These are phyloP conservation scores for Pythium scleroteichum DNA, from an alignment of 352 stramenopile genomes.

Conservation along the genomic window DNA sequence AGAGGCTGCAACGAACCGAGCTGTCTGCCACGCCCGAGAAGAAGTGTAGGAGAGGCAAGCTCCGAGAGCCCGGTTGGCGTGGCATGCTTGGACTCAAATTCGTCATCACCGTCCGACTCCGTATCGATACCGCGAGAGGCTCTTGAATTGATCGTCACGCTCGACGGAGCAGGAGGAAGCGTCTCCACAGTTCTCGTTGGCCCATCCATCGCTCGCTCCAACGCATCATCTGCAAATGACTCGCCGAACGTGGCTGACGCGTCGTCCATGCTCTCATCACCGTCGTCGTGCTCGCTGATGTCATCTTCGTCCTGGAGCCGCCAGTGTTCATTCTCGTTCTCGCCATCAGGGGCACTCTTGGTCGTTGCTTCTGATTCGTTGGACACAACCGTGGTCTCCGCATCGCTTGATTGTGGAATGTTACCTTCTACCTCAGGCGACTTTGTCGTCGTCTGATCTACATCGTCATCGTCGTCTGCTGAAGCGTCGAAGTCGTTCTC, in stretches of 20 bases:
- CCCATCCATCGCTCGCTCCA: conserved; percentile 12
- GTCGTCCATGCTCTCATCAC: conserved; percentile 12
- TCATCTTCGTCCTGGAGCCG: neutral
- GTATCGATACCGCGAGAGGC: neutral
- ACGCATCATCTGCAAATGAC: conserved; percentile 22
- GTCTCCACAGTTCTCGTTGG: neutral
- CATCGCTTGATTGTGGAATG: no score
- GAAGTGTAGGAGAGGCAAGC: neutral
- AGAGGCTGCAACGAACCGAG: conserved; percentile 20
- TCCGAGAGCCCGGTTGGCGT: neutral
- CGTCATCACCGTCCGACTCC: conserved; percentile 18
- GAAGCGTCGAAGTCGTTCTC: no score
- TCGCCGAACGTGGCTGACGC: conserved; percentile 15
- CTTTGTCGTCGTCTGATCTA: no score
- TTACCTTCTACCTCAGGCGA: no score
- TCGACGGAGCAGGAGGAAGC: no score
- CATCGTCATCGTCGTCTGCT: no score
- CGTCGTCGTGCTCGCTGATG: conserved; percentile 4
- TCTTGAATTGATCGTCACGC: neutral
- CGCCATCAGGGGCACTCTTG: neutral
- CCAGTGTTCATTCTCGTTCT: neutral
- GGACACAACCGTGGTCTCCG: neutral
- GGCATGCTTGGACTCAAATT: neutral
- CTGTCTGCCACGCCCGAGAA: conserved; percentile 2
- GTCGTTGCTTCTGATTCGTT: neutral